A percentile compares a stretch with the other conserved stretches of the same genome.
Evolutionary conservation across 805 yeast genomes (phyloP).

Genomic region (Kluyveromyces siamensis): DNA sequence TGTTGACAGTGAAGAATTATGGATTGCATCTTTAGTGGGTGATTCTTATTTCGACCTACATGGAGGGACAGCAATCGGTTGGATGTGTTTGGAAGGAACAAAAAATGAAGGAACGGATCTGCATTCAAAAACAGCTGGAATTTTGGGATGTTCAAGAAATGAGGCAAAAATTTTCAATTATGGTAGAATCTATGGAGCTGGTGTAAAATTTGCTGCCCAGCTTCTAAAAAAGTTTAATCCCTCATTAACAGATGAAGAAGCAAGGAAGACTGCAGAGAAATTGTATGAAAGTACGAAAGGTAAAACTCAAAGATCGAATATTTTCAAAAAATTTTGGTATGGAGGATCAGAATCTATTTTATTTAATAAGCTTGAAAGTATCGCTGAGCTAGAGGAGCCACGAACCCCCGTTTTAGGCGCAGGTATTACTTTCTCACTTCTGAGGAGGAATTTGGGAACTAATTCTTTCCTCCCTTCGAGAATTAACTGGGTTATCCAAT

Average conservation of each 20-base stretch:
- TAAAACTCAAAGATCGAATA: conserved; percentile 27
- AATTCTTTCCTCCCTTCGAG: conserved; percentile 76
- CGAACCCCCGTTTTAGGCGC: conserved; percentile 90
- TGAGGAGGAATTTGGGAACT: conserved; percentile 52
- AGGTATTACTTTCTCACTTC: conserved; percentile 79
- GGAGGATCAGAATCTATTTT: conserved; percentile 94
- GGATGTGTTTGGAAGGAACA: conserved; percentile 98
- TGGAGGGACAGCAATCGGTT: conserved; percentile 94
- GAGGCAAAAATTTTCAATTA: conserved; percentile 95
- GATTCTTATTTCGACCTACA: conserved; percentile 84
- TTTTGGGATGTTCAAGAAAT: conserved; percentile 78
- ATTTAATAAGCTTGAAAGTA: conserved; percentile 79
- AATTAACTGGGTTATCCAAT: conserved; percentile 96
- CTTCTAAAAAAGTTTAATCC: conserved; percentile 79
- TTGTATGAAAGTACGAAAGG: conserved; percentile 86
- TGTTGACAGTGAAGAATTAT: conserved; percentile 94
- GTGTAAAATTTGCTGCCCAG: conserved; percentile 81
- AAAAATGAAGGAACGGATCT: conserved; percentile 87
- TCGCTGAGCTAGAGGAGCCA: conserved; percentile 76
- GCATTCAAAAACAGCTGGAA: conserved; percentile 87
- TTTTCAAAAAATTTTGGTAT: conserved; percentile 42
- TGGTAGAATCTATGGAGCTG: conserved; percentile 97
- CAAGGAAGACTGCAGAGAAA: conserved; percentile 50
- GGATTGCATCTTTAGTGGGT: conserved; percentile 95
- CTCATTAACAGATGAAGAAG: conserved; percentile 53